Evolutionary conservation across 441 rosid species (phyloP).

Genomic region (Breynia disticha): DNA sequence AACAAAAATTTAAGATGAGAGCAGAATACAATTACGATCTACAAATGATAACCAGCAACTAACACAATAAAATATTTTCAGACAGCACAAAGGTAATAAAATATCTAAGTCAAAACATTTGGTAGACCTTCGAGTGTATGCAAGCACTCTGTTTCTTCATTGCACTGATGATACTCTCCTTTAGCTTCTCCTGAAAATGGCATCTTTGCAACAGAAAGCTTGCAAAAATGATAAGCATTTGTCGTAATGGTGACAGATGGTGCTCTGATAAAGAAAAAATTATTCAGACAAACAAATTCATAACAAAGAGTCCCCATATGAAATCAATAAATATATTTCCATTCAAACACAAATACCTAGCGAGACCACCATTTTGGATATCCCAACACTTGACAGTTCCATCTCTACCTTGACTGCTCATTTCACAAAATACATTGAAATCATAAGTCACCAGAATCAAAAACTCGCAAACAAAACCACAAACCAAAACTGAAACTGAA

Average conservation of each 20-base stretch:
- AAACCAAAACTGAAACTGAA: constrained; percentile 3
- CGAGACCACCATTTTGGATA: constrained; percentile 68
- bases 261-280: constrained; percentile 25
- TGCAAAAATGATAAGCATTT: constrained; percentile 82
- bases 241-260: constrained; percentile 50
- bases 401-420: constrained; percentile 80
- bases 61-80: too few species aligned
- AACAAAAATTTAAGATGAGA: too few species aligned
- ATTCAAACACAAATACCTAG: constrained; percentile 33
- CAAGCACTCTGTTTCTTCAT: constrained; percentile 14
- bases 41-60: too few species aligned
- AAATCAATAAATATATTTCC: too few species aligned
- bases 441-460: neutral
- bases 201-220: constrained; percentile 66
- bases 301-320: too few species aligned
- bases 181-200: constrained; percentile 28
- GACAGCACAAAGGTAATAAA: too few species aligned
- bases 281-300: neutral
- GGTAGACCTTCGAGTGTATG: too few species aligned
- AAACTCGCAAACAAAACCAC: neutral
- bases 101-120: too few species aligned
- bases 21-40: too few species aligned
- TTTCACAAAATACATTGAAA: constrained; percentile 4
- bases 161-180: constrained; percentile 13
- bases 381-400: constrained; percentile 91